Conservation (phyloP, 176 grass and related monocot genomes). For the Leersia perrieri region DNA sequence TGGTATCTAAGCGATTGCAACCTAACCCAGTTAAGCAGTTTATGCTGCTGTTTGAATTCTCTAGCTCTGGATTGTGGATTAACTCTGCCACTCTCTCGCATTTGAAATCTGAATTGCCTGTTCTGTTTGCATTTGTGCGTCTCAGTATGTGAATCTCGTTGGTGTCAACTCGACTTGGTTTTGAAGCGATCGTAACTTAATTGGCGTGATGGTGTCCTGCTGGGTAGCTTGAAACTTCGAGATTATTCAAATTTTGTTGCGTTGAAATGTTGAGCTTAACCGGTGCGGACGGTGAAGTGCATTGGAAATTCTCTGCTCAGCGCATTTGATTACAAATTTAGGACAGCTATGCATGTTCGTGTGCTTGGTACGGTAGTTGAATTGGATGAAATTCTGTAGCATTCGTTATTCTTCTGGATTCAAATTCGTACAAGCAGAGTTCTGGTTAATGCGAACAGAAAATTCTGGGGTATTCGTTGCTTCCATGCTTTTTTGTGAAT, state of each 20-base stretch:
- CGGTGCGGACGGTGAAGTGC: neutral
- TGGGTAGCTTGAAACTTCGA: neutral
- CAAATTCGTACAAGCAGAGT: neutral
- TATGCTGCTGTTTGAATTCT: neutral
- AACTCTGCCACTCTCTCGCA: neutral
- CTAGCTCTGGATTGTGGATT: neutral
- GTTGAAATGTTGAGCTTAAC: neutral
- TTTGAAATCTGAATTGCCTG: neutral
- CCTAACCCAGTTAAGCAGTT: neutral
- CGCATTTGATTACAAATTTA: neutral
- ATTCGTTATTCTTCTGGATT: neutral
- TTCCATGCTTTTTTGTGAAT: neutral
- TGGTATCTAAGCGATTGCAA: slow-evolving; percentile 9
- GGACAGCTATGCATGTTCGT: neutral
- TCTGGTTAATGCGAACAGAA: neutral
- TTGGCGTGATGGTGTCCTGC: neutral
- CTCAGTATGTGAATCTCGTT: neutral
- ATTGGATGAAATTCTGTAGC: neutral
- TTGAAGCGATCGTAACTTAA: slow-evolving; percentile 20
- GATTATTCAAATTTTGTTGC: slow-evolving; percentile 23
- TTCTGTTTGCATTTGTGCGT: neutral
- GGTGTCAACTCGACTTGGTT: neutral
- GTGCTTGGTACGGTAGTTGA: neutral
- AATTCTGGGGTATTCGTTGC: neutral
- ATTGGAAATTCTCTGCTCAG: neutral